These are phyloP conservation scores for Penicillium cinerascens DNA, from an alignment of 495 filamentous ascomycete species.

Conservation along the genomic window DNA sequence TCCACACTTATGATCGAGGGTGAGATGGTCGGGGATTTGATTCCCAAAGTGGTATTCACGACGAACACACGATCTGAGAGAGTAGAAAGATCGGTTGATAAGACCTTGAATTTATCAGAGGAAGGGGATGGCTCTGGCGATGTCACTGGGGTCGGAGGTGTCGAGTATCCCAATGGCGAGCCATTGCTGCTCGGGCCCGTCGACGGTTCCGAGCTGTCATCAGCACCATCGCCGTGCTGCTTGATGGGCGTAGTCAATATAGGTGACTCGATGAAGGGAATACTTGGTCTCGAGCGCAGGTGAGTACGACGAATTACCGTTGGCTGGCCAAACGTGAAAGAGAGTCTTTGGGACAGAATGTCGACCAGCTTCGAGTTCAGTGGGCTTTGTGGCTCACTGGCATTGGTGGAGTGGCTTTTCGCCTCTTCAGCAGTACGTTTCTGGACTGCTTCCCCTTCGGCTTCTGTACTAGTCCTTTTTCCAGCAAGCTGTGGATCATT, in stretches of 20 bases:
- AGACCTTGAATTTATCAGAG: conserved; percentile 11
- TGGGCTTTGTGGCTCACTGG: conserved; percentile 6
- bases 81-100: conserved; percentile 3
- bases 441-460: background rate
- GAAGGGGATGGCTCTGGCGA: conserved; percentile 31
- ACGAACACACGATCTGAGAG: conserved; percentile 7
- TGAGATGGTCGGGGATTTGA: conserved; percentile 13
- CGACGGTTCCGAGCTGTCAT: conserved; percentile 40
- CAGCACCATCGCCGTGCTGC: conserved; percentile 28
- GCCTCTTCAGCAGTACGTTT: background rate
- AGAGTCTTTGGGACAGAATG: conserved; percentile 49
- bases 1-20: conserved; percentile 77
- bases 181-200: conserved; percentile 32
- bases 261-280: conserved; percentile 27
- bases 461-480: background rate
- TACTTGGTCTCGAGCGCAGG: conserved; percentile 40
- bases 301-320: conserved; percentile 54
- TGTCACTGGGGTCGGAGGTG: conserved; percentile 32
- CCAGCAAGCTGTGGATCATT: background rate
- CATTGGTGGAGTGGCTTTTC: background rate
- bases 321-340: conserved; percentile 45
- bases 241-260: background rate
- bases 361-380: conserved; percentile 32
- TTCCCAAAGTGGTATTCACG: conserved; percentile 10
- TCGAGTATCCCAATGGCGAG: conserved; percentile 34